Evolutionary conservation across 345 rosid species (phyloP), one percentile per base, ranked within the genome.

Genomic region (Lenwebbia sp.): DNA sequence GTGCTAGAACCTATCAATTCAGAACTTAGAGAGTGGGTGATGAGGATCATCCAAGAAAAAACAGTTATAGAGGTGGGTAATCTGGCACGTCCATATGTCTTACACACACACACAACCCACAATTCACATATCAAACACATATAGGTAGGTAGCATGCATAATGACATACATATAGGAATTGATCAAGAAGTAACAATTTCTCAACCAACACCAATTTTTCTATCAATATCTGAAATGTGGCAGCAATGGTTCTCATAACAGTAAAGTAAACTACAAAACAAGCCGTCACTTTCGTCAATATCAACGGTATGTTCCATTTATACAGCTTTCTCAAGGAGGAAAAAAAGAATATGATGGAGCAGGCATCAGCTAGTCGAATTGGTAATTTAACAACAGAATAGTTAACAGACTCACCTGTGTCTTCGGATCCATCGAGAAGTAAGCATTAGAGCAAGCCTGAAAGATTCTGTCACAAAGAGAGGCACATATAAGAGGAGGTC

Each of bases 381-480:
- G n/a, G 40, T 4, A 56, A 55, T 41, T 15, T 10, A 60, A 86
- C 62, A 81, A 44, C 9, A 12, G 57, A 78, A 49, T 12, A 85
- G 47, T 49, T n/a, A 5, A 30, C 37, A n/a, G 49, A 55, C 86
- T 50, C 85, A 94, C 99, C 93, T 88, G 93, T 60, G 91, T 92
- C 88, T 91, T 93, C 3, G 92, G 89, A 88, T 95, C 96, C 94
- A 93, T 92, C 25, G 97, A 94, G 90, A 98, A 98, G 93, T 95
- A 98, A 54, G 99, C 99, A 85, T 86, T 88, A 49, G 91, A 89
- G 89, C 99, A 98, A 85, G 97, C 96, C 89, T 93, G 88, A 83
- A 93, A 94, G 84, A 94, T 96, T 90, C 89, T 88, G 62, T 95
- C 92, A 91, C 99, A 98, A 58, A 96, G 93, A 7, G 96, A 94